Conservation (phyloP, 2,329 filamentous ascomycete genomes). For the Leptodontidium sp. region DNA sequence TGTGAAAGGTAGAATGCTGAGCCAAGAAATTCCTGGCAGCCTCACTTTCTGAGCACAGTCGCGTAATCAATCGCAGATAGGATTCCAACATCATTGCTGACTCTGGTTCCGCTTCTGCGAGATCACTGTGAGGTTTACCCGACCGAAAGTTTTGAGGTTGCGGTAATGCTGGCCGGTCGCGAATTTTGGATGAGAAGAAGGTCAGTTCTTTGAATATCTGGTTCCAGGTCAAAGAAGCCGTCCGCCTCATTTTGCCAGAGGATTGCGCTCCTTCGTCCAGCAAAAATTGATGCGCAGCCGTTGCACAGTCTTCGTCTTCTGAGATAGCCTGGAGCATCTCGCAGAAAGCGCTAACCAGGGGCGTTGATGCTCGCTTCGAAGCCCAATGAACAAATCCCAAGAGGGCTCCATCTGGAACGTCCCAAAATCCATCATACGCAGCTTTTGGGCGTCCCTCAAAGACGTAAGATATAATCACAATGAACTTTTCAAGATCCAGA, state of each 20-base stretch:
- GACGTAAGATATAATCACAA: constrained; percentile 90
- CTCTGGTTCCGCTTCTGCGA: constrained; percentile 86
- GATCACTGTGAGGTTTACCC: constrained; percentile 68
- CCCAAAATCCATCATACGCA: constrained; percentile 84
- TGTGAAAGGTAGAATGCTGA: constrained; percentile 67
- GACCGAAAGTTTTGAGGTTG: constrained; percentile 63
- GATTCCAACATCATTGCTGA: constrained; percentile 97
- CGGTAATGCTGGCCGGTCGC: constrained; percentile 70
- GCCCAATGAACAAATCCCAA: constrained; percentile 97
- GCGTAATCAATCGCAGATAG: constrained; percentile 87
- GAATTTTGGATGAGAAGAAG: constrained; percentile 81
- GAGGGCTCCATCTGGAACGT: constrained; percentile 88
- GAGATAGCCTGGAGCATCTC: constrained; percentile 94
- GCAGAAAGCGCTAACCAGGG: constrained; percentile 95
- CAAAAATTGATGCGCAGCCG: constrained; percentile 86
- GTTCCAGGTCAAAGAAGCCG: constrained; percentile 87
- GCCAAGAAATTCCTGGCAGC: constrained; percentile 78
- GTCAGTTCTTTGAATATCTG: constrained; percentile 92
- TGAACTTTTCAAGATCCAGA: constrained; percentile 84
- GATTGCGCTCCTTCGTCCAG: constrained; percentile 82
- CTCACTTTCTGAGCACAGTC: constrained; percentile 78
- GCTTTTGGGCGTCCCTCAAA: constrained; percentile 88
- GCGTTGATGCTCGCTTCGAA: constrained; percentile 92
- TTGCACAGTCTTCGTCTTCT: constrained; percentile 81
- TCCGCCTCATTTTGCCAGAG: constrained; percentile 80